phyloP scores from a whole-genome alignment of 805 yeast genomes.

The Barnettozyma sp. region DNA sequence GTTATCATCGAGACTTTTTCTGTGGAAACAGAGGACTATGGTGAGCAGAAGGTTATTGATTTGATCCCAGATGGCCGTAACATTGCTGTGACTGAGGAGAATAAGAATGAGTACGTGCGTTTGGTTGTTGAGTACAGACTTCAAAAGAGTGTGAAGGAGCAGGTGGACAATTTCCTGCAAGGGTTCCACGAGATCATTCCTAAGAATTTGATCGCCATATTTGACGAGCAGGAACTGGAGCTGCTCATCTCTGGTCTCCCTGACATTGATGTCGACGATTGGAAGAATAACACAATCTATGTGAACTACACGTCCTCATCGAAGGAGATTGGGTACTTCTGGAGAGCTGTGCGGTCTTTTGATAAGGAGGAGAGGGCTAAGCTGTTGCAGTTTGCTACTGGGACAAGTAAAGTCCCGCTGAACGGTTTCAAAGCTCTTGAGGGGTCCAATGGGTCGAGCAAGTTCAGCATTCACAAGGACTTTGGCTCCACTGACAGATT shows the following conservation, averaged over 20 bases:
- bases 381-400: constrained; percentile 90
- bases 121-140: constrained; percentile 82
- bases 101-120: constrained; percentile 83
- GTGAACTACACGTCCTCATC: constrained; percentile 77
- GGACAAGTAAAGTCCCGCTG: constrained; percentile 92
- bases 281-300: constrained; percentile 82
- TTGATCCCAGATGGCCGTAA: constrained; percentile 76
- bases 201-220: constrained; percentile 71
- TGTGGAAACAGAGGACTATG: constrained; percentile 89
- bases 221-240: constrained; percentile 94
- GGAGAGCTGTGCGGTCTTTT: constrained; percentile 95
- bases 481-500: constrained; percentile 79
- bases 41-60: constrained; percentile 80
- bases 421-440: constrained; percentile 87
- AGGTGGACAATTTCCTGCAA: constrained; percentile 72
- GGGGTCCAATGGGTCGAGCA: constrained; percentile 80
- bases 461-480: constrained; percentile 84
- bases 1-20: constrained; percentile 91
- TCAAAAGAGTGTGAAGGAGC: constrained; percentile 76
- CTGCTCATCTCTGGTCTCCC: constrained; percentile 90
- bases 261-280: constrained; percentile 91
- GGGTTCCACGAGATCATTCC: constrained; percentile 93
- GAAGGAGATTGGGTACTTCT: constrained; percentile 90
- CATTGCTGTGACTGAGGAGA: constrained; percentile 81
- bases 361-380: constrained; percentile 93